These are phyloP conservation scores for Teratosphaeriaceae sp. DNA, from an alignment of 2,329 filamentous ascomycete species.

Conservation along the genomic window DNA sequence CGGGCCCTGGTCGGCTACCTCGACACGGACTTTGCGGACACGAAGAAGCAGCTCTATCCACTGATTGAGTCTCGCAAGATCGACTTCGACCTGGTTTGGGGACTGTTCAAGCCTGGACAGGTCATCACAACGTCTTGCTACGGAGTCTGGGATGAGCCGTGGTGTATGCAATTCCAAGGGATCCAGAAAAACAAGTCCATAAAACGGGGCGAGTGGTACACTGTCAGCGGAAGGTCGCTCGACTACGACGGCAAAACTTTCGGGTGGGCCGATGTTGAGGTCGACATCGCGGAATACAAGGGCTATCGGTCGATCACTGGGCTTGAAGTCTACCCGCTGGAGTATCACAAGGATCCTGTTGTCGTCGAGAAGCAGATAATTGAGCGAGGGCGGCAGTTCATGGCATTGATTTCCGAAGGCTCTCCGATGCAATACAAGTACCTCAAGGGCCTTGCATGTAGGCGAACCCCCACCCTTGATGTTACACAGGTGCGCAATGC, in stretches of 20 bases:
- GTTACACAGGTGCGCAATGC: conserved; percentile 64
- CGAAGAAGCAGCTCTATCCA: conserved; percentile 72
- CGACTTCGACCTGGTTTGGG: conserved; percentile 84
- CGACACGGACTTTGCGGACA: conserved; percentile 72
- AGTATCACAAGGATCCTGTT: conserved; percentile 69
- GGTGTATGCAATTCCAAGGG: conserved; percentile 75
- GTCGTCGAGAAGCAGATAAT: conserved; percentile 61
- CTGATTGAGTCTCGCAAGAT: conserved; percentile 77
- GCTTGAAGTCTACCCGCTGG: conserved; percentile 67
- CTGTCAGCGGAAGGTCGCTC: conserved; percentile 69
- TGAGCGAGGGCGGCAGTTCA: conserved; percentile 78
- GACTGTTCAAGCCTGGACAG: conserved; percentile 80
- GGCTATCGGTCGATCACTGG: conserved; percentile 85
- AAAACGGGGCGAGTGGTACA: conserved; percentile 68
- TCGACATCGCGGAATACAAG: conserved; percentile 70
- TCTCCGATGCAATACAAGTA: conserved; percentile 79
- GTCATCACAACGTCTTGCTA: conserved; percentile 73
- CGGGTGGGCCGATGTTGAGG: conserved; percentile 64
- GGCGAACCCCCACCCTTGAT: too few species aligned
- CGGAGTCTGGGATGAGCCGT: conserved; percentile 65
- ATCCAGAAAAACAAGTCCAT: conserved; percentile 64
- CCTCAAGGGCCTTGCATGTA: conserved; percentile 75
- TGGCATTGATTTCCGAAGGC: conserved; percentile 65
- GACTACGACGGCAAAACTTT: conserved; percentile 86
- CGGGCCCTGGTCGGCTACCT: conserved; percentile 70